phyloP scores from a whole-genome alignment of 495 filamentous ascomycete genomes.

The Bryoglossum gracile region DNA sequence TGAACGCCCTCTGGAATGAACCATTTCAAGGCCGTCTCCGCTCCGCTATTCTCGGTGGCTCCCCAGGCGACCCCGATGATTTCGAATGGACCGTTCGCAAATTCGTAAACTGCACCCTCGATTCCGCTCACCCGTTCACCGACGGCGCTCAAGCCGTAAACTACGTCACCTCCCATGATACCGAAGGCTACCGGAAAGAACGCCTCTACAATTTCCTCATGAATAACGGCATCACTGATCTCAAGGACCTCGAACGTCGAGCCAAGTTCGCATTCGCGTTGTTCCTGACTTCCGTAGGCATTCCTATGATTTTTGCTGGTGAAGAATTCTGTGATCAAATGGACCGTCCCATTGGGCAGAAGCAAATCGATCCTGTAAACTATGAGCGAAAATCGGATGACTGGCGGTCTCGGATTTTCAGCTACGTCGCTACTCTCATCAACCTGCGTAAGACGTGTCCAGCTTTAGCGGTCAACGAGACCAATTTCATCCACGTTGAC shows the following conservation, averaged over 20 bases:
- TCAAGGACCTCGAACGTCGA: constrained; percentile 23
- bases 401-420: constrained; percentile 26
- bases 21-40: constrained; percentile 25
- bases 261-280: constrained; percentile 27
- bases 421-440: constrained; percentile 25
- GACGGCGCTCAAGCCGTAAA: constrained; percentile 28
- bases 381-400: constrained; percentile 24
- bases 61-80: constrained; percentile 11
- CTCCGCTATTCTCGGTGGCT: constrained; percentile 20
- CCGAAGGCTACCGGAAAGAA: constrained; percentile 26
- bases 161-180: constrained; percentile 31
- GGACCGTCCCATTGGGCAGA: constrained; percentile 25
- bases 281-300: constrained; percentile 29
- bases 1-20: constrained; percentile 31
- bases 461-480: constrained; percentile 26
- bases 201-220: constrained; percentile 27
- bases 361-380: constrained; percentile 31
- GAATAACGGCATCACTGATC: constrained; percentile 22
- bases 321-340: constrained; percentile 30
- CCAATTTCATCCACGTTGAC: constrained; percentile 28
- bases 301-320: constrained; percentile 32
- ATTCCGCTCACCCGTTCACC: constrained; percentile 20
- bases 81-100: constrained; percentile 30
- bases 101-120: constrained; percentile 25
- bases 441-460: constrained; percentile 23